Evolutionary conservation across 192 early-diverging fungal genomes (phyloP), one percentile per base, ranked within the genome.

Genomic region (Coemansia sp.): DNA sequence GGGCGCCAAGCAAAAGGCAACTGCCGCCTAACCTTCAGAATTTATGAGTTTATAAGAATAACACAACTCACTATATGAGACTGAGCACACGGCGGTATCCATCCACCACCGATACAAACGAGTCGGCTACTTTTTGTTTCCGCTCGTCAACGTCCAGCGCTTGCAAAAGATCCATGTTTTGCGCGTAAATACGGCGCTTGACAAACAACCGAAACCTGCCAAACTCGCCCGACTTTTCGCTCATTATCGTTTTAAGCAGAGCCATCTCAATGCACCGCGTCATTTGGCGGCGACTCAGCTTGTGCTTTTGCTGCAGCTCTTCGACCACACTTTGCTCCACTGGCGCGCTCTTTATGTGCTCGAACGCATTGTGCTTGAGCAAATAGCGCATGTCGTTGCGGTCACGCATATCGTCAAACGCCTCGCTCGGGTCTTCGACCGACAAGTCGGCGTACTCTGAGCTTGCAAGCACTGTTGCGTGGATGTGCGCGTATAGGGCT

Each of bases 351-450:
- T 71, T 50, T 6, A 95, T 53, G 6, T 82, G 82, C 23, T 85
- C 84, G 51, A 92, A 89, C 3, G 82, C 86, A 5, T 79, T 72
- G 8, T 83, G 72, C 1, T 83, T 60, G 6, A 86, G 61, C 48
- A 98, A 77, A 22, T 75, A 74, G 25, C 81, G 74, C 73, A 94
- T 73, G 68, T 96, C 96, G 68, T 88, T 88, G 63, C 86, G 85
- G 59, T 98, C 96, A 3, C 96, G 86, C 72, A 98, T 71, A 62
- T 91, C 90, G 55, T 83, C 83, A 68, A 96, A 98, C 0, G 82
- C 85, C 56, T 96, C 94, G 68, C 92, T 96, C 4, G 94, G 94
- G 69, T 96, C 94, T 72, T 98, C 96, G 10, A 98, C 96, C 71
- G 84, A 60, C 52, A 75, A 56, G 45, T 84, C 82, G 6, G 56